Evolutionary conservation across 202 grass and related monocot genomes (phyloP).

Genomic region (Alloteropsis angusta): DNA sequence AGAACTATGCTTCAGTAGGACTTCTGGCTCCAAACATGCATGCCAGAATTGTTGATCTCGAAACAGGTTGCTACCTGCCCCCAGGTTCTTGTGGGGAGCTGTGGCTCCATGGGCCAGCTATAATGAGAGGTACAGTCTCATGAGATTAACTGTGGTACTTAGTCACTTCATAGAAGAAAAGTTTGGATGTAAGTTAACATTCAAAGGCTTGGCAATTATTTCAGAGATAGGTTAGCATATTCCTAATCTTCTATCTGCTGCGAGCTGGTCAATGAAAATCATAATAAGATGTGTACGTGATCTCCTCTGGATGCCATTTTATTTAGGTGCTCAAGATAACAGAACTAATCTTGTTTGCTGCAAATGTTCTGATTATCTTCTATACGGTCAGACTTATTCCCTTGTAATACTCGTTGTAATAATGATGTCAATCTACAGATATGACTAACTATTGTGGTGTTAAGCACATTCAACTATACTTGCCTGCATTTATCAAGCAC

Average conservation of each 20-base stretch:
- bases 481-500: background rate
- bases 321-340: background rate
- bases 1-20: conserved; percentile 64
- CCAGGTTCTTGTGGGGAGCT: conserved; percentile 64
- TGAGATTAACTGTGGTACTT: background rate
- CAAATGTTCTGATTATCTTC: background rate
- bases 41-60: conserved; percentile 61
- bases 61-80: conserved; percentile 53
- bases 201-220: background rate
- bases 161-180: background rate
- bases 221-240: background rate
- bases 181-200: background rate
- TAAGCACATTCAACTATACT: background rate
- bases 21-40: conserved; percentile 83
- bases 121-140: conserved; percentile 70
- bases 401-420: background rate
- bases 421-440: background rate
- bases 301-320: background rate
- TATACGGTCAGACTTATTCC: background rate
- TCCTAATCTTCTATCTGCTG: background rate
- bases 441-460: background rate
- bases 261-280: background rate
- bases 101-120: conserved; percentile 62
- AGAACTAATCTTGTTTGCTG: background rate
- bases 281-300: background rate